Base-by-base conservation (phyloP, 805 yeast genomes). In the Candida michaelii region DNA sequence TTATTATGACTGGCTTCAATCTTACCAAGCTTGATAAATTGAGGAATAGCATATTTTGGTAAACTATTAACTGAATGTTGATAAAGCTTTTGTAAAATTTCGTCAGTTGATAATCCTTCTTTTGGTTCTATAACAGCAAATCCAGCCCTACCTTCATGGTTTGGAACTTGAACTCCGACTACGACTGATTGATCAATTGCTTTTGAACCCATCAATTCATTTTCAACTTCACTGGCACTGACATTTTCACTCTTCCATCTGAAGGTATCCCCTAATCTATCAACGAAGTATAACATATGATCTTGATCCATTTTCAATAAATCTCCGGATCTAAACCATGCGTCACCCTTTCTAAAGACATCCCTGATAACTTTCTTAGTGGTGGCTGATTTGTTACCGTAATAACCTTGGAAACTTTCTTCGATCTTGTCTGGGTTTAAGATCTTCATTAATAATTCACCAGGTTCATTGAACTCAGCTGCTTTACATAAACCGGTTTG, bases 231-330 rank as follows among this genome's bases (percentile, higher is more conserved):
- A 25, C 90, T 83, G 11, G 97, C 89, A 13, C 93, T 82, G 9
- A 91, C 97, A 61, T 90, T 90, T 66, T 90, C 98, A 2, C 95
- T 85, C 66, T 89, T 91, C 98, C 98, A 90, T 53, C 98, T 75
- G 69, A 86, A 90, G 0, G 97, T 91, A 58, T 90, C 98, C 31
- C 98, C 98, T 56, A 91, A 66, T 56, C 98, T 73, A 69, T 90
- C 98, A 34, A 89, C 88, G 62, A 90, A 90, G 63, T 84, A 88
- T 59, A 85, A 74, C 50, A 83, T 65, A 0, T 88, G 85, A 49
- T 82, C 75, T 21, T 70, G 71, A 60, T 89, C 96, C 58, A 73
- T 65, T 52, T 70, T 79, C 56, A 91, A 70, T 51, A 90, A 71
- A 60, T 90, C 98, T 32, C 97, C 97, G 19, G 88, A 77, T 56